Evolutionary conservation across 345 rosid genomes (phyloP), one percentile per base, ranked within the genome.

Genomic region (Eucalyptus erythrocorys): DNA sequence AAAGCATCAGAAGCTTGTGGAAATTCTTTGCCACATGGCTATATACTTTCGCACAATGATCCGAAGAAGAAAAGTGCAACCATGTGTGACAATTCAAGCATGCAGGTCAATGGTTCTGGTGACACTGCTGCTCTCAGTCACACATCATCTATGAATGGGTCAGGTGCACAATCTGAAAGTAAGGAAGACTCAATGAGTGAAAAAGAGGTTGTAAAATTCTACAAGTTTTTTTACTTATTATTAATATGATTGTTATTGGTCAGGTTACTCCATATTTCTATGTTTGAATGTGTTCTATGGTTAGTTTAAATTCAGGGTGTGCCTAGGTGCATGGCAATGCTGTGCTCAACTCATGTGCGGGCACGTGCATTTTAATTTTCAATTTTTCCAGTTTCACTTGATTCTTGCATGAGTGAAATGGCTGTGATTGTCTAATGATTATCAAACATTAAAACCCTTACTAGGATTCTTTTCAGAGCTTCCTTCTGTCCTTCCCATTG

Each of bases 171-270:
- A 90, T 92, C 93, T 64, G 90, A 66, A 89, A 92, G 90, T 87
- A 93, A 89, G 90, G 93, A 93, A 90, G 91, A 89, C 85, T 80
- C 87, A 86, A 86, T 92, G 76, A 89, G 86, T 34, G 89, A 88
- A 88, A 94, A 90, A 85, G 92, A 94, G 97, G 97, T 97, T 87
- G 53, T 94, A 91, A 81, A 87, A 86, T 64, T 90, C 34, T 82
- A 85, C 30, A 22, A 14, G 27, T 76, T 76, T 40, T 76, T 40
- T 42, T 76, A 40, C 84, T 76, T 76, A 21, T 76, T 76, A 24
- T 76, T 42, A 61, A 40, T 81, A 45, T 81, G 64, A 24, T 88
- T 42, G 6, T 88, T 49, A 34, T 48, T 48, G 48, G 85, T 40
- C 53, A 48, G 19, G 30, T 51, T 24, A 49, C 53, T 79, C 87